phyloP scores from a whole-genome alignment of 164 flowering plant genomes.

The Stephania yunnanensis region DNA sequence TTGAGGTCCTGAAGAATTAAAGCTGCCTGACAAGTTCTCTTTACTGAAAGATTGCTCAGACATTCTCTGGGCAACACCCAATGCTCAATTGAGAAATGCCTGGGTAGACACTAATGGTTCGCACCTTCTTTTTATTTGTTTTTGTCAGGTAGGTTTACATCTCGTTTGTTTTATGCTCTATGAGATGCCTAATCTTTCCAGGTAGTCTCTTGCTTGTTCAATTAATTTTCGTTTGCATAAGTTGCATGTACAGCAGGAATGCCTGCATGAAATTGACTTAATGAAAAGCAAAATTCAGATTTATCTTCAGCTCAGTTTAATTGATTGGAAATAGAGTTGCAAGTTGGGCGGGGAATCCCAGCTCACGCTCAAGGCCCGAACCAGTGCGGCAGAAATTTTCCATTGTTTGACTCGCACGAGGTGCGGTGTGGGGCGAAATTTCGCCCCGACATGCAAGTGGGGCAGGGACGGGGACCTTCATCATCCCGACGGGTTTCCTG shows the following conservation, averaged over 20 bases:
- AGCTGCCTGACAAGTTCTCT: slow-evolving; percentile 1
- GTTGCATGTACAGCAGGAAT: slow-evolving; percentile 1
- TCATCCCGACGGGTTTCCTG: no score
- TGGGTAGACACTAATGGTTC: background rate
- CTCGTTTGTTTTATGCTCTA: background rate
- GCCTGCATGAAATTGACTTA: background rate
- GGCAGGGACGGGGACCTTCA: no score
- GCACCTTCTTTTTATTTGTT: background rate
- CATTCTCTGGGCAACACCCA: background rate
- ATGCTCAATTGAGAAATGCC: background rate
- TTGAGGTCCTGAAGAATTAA: slow-evolving; percentile 1
- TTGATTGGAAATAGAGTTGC: no score
- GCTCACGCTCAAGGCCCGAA: no score
- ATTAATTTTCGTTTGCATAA: slow-evolving; percentile 1
- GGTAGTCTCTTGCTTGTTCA: slow-evolving; percentile 5
- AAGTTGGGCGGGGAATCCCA: no score
- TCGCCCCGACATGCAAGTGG: no score
- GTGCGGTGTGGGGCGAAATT: no score
- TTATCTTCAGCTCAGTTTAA: background rate
- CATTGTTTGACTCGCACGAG: no score
- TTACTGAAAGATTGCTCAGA: background rate
- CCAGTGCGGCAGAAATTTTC: no score
- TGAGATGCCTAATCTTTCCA: background rate
- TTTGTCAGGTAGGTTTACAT: background rate
- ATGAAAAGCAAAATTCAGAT: background rate